A percentile compares a stretch with the other conserved stretches of the same genome.
Evolutionary conservation across 2,329 filamentous ascomycete species (phyloP).

Genomic region (Cytospora leucostoma): DNA sequence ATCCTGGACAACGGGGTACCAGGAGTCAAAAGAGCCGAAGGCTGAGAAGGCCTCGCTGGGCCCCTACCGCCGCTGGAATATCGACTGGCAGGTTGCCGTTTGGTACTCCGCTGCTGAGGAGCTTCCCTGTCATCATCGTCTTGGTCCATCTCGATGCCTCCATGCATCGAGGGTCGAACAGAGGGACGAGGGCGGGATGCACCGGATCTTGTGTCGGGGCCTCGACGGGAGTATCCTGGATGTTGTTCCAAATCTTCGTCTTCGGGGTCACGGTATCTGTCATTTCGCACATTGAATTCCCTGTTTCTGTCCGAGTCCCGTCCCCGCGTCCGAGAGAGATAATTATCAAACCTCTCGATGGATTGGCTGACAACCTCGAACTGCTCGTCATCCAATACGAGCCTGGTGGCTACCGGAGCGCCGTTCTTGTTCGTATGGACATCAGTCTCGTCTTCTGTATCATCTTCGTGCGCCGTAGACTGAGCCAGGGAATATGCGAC

Average conservation of each 20-base stretch:
- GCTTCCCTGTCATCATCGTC: neutral
- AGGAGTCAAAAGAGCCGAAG: neutral
- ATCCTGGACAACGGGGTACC: neutral
- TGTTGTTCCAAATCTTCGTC: neutral
- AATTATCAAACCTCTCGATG: conserved; percentile 16
- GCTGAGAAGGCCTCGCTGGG: neutral
- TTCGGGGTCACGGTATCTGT: neutral
- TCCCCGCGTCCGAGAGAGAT: conserved; percentile 15
- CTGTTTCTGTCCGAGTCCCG: conserved; percentile 8
- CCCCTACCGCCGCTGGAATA: neutral
- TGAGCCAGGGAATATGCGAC: conserved; percentile 24
- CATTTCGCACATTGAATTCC: neutral
- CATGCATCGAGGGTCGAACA: neutral
- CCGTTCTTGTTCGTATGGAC: neutral
- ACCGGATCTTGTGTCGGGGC: neutral
- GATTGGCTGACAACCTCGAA: conserved; percentile 12
- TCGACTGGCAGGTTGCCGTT: neutral
- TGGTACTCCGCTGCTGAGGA: neutral
- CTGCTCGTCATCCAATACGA: neutral
- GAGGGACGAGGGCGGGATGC: neutral
- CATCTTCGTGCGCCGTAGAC: neutral
- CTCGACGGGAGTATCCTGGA: neutral
- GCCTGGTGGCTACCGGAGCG: too few species aligned
- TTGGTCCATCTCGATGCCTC: neutral
- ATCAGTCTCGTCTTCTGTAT: neutral